Conservation (phyloP, 2,329 filamentous ascomycete species). For the Colletotrichum lindemuthianum region DNA sequence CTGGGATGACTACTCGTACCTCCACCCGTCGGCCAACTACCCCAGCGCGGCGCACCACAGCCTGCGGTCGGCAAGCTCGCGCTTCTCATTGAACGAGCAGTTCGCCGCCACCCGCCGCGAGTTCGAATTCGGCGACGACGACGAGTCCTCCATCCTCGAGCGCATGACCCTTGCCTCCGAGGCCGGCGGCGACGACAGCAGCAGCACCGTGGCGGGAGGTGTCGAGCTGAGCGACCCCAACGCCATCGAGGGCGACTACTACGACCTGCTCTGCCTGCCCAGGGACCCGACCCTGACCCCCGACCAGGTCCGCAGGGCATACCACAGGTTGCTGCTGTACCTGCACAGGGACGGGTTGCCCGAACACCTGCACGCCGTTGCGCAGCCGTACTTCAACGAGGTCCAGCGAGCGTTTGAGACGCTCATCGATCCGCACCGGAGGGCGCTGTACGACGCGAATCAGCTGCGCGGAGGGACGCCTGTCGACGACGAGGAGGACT, state of each 20-base stretch:
- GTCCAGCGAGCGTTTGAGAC: conserved; percentile 59
- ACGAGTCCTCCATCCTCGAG: conserved; percentile 55
- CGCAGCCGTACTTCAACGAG: conserved; percentile 52
- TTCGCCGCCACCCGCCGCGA: conserved; percentile 59
- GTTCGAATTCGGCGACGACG: conserved; percentile 59
- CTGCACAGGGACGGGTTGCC: conserved; percentile 57
- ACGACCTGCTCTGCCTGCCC: conserved; percentile 57
- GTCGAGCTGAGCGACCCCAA: conserved; percentile 25
- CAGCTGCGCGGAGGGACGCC: conserved; percentile 36
- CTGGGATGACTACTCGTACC: conserved; percentile 35
- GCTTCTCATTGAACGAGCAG: conserved; percentile 58
- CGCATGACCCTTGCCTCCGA: conserved; percentile 43
- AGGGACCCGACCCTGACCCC: conserved; percentile 43
- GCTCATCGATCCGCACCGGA: conserved; percentile 54
- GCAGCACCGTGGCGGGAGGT: conserved; percentile 20
- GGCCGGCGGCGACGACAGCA: conserved; percentile 37
- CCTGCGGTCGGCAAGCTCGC: conserved; percentile 51
- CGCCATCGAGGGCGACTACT: conserved; percentile 47
- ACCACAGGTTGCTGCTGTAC: conserved; percentile 55
- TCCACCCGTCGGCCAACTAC: conserved; percentile 26
- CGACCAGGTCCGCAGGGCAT: conserved; percentile 54
- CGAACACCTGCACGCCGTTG: conserved; percentile 48
- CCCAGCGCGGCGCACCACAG: conserved; percentile 31
- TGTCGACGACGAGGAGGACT: conserved; percentile 34
- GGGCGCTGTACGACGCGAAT: conserved; percentile 53